Base-by-base conservation (phyloP, 176 grass and related monocot species). In the Oryza australiensis region DNA sequence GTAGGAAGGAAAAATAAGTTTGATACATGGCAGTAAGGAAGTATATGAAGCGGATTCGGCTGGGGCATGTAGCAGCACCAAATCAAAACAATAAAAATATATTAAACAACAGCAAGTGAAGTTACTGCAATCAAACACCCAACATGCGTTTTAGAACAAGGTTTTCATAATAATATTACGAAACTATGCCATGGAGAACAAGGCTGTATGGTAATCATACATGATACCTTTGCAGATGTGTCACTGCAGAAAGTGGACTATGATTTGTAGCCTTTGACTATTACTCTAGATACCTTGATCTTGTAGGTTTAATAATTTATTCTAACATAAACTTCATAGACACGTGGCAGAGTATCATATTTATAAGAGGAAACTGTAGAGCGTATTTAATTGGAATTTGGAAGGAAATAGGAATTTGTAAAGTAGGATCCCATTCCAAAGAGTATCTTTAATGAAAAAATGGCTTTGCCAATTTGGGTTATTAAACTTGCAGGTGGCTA, bases 401-500 rank as follows among this genome's bases (percentile, higher is more conserved):
- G 24, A 71, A 87, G 55, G 66, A 55, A 27, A 30, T 40, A 30
- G 40, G 53, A 70, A 77, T 28, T 38, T 71, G 24, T 28, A 76
- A 13, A 48, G 22, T 46, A 62, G 67, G 65, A 75, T 51, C 28
- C 1, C 30, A 38, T 37, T 70, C 55, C 38, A 20, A 34, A 27
- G 26, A 72, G 28, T 66, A 51, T 22, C 42, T 66, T 38, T 55
- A 46, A 53, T 37, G 41, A 16, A 70, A 40, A 75, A 57, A 53
- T 74, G 43, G 12, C 51, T 64, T 18, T 5, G 55, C 53, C n/a
- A 38, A 40, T 70, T 18, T 70, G 53, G 73, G 14, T 51, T 51
- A 82, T 64, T 87, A 41, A 30, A 71, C 53, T 51, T 77, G 53
- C 80, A 71, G 79, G 16, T 82, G 79, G 42, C n/a, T 77, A 64